Conservation (phyloP, 768 basidiomycete genomes). For the Psilocybe tampanensis region DNA sequence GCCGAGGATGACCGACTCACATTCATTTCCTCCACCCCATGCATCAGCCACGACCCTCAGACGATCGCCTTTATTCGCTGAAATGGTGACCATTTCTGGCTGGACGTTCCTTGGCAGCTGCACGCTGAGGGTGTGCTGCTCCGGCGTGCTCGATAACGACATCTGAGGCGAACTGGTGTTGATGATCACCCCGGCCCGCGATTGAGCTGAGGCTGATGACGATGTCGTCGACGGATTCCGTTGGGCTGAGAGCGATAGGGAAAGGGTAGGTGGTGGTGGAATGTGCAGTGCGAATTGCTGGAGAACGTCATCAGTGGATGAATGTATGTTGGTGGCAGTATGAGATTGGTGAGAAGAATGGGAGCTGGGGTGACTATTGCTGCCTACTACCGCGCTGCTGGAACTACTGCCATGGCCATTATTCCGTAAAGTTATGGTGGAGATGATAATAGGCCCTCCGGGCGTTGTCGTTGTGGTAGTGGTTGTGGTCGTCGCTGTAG, state of each 20-base stretch:
- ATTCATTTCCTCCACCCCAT: slow-evolving; percentile 62
- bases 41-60: slow-evolving; percentile 61
- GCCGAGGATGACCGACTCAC: too few species aligned
- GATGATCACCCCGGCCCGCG: slow-evolving; percentile 10
- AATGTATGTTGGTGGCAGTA: slow-evolving; percentile 5
- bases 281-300: slow-evolving; percentile 30
- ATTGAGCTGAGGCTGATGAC: slow-evolving; percentile 16
- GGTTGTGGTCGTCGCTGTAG: slow-evolving; percentile 1
- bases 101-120: too few species aligned
- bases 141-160: slow-evolving; percentile 45
- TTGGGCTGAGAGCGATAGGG: slow-evolving; percentile 21
- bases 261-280: slow-evolving; percentile 29
- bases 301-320: slow-evolving; percentile 23
- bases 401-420: neutral
- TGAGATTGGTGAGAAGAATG: slow-evolving; percentile 1
- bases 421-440: slow-evolving; percentile 19
- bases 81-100: slow-evolving; percentile 69
- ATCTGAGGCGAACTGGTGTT: slow-evolving; percentile 43
- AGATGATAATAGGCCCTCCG: slow-evolving; percentile 23
- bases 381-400: neutral
- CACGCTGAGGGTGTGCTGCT: too few species aligned
- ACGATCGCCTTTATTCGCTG: slow-evolving; percentile 59
- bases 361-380: neutral
- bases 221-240: slow-evolving; percentile 20
- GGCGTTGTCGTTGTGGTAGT: slow-evolving; percentile 18